These are phyloP conservation scores for Citrus australasica DNA, from an alignment of 345 rosid species.

Conservation along the genomic window DNA sequence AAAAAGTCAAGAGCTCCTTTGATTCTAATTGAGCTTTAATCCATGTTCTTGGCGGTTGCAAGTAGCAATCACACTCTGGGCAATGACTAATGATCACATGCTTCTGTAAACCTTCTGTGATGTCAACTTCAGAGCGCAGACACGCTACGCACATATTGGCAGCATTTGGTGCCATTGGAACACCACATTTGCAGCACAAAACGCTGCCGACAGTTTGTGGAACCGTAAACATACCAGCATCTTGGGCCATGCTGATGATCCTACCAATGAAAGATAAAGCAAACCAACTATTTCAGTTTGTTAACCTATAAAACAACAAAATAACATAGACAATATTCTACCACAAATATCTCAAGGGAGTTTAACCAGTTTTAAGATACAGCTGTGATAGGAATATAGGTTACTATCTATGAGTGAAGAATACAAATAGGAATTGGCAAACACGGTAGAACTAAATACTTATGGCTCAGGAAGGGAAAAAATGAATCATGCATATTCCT, in stretches of 20 bases:
- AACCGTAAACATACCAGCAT: constrained; percentile 13
- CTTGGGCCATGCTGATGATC: neutral
- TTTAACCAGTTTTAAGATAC: neutral
- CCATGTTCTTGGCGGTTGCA: constrained; percentile 17
- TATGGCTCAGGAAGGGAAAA: neutral
- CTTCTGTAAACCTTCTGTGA: constrained; percentile 18
- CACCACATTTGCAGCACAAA: constrained; percentile 20
- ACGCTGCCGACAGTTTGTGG: constrained; percentile 15
- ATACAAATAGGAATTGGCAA: neutral
- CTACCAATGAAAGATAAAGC: neutral
- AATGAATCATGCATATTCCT: neutral
- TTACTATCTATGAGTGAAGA: neutral
- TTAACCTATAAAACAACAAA: neutral
- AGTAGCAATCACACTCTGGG: constrained; percentile 14
- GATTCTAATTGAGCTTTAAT: constrained; percentile 17
- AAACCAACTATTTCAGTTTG: neutral
- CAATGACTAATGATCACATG: constrained; percentile 6
- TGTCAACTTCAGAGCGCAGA: constrained; percentile 20
- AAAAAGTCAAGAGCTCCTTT: constrained; percentile 13
- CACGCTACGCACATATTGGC: constrained; percentile 15
- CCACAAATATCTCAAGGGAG: neutral
- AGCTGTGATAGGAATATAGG: neutral
- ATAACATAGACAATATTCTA: neutral
- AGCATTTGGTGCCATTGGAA: constrained; percentile 17
- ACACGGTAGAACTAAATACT: neutral